Conservation (phyloP, 306 rosid genomes). For the Comarum palustre region DNA sequence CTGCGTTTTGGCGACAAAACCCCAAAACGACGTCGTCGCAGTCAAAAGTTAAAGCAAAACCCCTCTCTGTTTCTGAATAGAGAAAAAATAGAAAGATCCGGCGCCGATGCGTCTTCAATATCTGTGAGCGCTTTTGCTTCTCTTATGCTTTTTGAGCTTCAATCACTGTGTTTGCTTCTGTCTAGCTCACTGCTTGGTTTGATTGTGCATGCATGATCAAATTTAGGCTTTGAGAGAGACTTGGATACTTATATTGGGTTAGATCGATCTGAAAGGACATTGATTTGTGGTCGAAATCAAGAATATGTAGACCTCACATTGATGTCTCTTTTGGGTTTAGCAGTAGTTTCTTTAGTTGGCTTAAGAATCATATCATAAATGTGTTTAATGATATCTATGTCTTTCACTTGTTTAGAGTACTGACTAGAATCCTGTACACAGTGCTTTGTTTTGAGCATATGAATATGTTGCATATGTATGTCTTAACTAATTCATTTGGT, state of each 20-base stretch:
- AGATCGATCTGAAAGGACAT: neutral
- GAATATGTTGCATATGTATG: constrained; percentile 2
- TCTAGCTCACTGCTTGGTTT: neutral
- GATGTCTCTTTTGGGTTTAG: neutral
- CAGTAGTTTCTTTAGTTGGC: neutral
- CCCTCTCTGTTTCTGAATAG: constrained; percentile 3
- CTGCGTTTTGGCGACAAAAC: neutral
- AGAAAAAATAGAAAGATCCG: constrained; percentile 1
- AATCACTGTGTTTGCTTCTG: neutral
- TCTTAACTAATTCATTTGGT: neutral
- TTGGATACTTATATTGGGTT: neutral
- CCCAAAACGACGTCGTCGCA: neutral
- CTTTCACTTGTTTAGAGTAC: neutral
- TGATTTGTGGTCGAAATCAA: neutral
- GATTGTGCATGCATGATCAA: neutral
- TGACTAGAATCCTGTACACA: neutral
- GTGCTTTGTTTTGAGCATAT: neutral
- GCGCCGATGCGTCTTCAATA: constrained; percentile 17
- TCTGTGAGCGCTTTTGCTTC: neutral
- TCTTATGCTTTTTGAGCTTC: neutral
- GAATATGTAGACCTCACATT: neutral
- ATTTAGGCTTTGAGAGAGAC: neutral
- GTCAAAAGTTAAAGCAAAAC: neutral
- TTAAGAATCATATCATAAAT: neutral
- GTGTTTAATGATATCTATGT: neutral